Base-by-base conservation (phyloP, 2,329 filamentous ascomycete species). In the Fusarium nelsonii region DNA sequence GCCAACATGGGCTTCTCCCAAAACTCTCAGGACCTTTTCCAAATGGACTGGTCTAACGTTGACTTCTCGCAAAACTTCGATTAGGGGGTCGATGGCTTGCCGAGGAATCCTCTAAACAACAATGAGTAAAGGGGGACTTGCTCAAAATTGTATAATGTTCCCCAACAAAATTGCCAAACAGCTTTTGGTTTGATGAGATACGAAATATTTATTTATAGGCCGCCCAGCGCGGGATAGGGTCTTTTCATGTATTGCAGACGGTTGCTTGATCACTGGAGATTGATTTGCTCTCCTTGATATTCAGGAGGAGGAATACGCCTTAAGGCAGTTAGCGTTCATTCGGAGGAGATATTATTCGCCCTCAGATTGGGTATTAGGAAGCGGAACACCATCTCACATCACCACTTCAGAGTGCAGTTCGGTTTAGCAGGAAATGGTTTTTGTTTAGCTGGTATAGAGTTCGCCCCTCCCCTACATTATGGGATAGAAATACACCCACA, bases 1-100 rank as follows among this genome's bases (percentile, higher is more conserved):
- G 78, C 85, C 34, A 80, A 82, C 44, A 77, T 84, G 39, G 84
- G 84, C 26, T 87, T 84, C 72, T 85, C 82, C 4, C 86, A 88
- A 70, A 79, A 79, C 15, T 83, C 82, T 5, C 84, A 85, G 54
- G 85, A 87, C 44, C 78, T 87, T 20, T 83, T 84, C 60, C 75
- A 78, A n/a, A 75, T 83, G 58, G 81, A 85, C 49, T 84, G 83
- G 81, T 72, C 71, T n/a, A 74, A 70, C 52, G 63, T 79, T 64
- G 76, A 79, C 49, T 78, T 77, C 65, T 71, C 71, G 45, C 73
- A 73, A 43, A 65, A 68, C 43, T 78, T 79, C 40, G 75, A 80
- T 48, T 80, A 78, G 69, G 57, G 14, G 8, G 16, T 48, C 46
- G 20, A 45, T 26, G 55, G 28, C 45, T 37, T 61, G 44, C 48